Base-by-base conservation (phyloP, 1,284 basidiomycete species). In the Tylopilus sp. region DNA sequence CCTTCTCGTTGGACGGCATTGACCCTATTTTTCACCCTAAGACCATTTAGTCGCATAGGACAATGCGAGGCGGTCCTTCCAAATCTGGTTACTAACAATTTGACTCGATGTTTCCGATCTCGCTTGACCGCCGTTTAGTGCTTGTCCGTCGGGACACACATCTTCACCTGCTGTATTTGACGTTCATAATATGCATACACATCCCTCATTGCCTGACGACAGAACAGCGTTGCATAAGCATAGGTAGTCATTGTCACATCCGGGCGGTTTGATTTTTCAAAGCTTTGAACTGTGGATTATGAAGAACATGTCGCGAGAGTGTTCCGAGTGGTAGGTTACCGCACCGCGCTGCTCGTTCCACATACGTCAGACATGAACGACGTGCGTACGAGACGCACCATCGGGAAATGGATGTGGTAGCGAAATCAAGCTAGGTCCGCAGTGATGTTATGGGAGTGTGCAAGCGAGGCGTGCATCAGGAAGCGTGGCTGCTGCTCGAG, bases 1-100 rank as follows among this genome's bases (percentile, higher is more conserved):
- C 41, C 2, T 25, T 44, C 43, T 35, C 19, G 28, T 26, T 30
- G 40, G 10, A 45, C 47, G 18, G 44, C 36, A 34, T 36, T 57
- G 42, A 61, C 52, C 7, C 50, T 39, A 8, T 48, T 57, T 47
- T 33, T 31, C 9, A 7, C n/a, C 35, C 18, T 46, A 45, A 65
- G 64, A 69, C 34, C 67, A 66, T 42, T 40, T 66, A 18, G 67
- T 66, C 36, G 54, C 53, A 46, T 67, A 54, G 48, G 41, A 33
- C 21, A 34, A 39, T 15, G 41, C 33, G 26, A 29, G 34, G 15
- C 39, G 34, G 38, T 31, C 18, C 39, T 26, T 23, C 25, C 13
- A 36, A 33, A 38, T 26, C 40, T 19, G 46, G 37, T 16, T 40
- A 47, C 56, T 48, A 12, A 43, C 7, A 8, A 28, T 34, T 13